A percentile compares a stretch with the other conserved stretches of the same genome.
Evolutionary conservation across 768 basidiomycete species (phyloP).

Genomic region (Leccinellum rugosiceps): DNA sequence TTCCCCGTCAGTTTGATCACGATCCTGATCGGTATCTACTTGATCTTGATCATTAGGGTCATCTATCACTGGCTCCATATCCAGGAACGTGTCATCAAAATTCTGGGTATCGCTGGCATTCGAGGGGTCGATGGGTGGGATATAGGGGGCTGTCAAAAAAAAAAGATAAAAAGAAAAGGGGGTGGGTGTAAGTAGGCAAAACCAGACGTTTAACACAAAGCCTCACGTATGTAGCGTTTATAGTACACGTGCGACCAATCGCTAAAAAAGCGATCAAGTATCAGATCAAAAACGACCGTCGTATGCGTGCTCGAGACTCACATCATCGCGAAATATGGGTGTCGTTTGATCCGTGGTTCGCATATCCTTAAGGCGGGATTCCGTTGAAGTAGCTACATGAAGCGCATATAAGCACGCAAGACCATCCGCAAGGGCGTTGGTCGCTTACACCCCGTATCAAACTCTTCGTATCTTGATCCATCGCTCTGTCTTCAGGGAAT

Average conservation of each 20-base stretch:
- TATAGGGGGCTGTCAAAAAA: conserved; percentile 71
- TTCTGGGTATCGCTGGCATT: conserved; percentile 97
- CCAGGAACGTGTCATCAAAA: conserved; percentile 95
- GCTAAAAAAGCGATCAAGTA: conserved; percentile 39
- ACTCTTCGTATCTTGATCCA: conserved; percentile 94
- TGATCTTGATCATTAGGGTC: conserved; percentile 61
- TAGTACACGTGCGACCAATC: conserved; percentile 94
- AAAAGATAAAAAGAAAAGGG: background rate
- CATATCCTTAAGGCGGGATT: conserved; percentile 88
- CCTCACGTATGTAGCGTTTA: conserved; percentile 89
- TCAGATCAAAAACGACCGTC: conserved; percentile 9
- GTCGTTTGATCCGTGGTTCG: conserved; percentile 90
- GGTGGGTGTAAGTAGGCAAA: conserved; percentile 13
- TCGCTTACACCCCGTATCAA: conserved; percentile 85
- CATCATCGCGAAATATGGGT: conserved; percentile 96
- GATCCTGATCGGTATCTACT: conserved; percentile 68
- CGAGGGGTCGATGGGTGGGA: conserved; percentile 84
- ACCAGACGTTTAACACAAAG: conserved; percentile 6
- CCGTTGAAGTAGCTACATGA: conserved; percentile 78
- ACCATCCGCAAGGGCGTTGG: background rate
- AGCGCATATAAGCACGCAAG: conserved; percentile 9
- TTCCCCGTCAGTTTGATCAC: conserved; percentile 64
- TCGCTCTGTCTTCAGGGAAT: conserved; percentile 87
- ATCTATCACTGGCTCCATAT: conserved; percentile 91
- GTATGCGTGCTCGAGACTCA: conserved; percentile 36